phyloP scores from a whole-genome alignment of 1,284 basidiomycete genomes.

The Irpex rosettiformis region DNA sequence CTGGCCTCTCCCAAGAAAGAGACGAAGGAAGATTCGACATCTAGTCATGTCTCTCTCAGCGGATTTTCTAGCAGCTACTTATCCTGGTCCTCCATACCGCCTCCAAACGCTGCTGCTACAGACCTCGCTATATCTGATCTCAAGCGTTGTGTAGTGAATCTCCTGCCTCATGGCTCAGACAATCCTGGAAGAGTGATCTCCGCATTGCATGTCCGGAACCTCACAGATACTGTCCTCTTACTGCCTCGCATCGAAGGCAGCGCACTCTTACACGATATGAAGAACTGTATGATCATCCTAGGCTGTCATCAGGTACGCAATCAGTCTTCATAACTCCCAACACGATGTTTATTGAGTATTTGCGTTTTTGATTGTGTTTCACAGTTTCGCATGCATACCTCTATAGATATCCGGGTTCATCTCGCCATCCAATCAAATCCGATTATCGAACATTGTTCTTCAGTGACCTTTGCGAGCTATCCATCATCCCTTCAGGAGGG shows the following conservation, averaged over 20 bases:
- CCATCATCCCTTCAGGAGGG: constrained; percentile 29
- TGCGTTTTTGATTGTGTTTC: constrained; percentile 2
- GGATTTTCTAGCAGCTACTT: constrained; percentile 21
- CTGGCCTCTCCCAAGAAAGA: background rate
- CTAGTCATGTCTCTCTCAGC: constrained; percentile 17
- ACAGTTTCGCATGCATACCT: constrained; percentile 81
- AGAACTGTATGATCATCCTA: constrained; percentile 57
- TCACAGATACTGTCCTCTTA: constrained; percentile 56
- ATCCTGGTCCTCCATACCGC: constrained; percentile 21
- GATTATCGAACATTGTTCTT: constrained; percentile 68
- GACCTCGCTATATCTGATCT: constrained; percentile 61
- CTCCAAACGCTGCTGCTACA: constrained; percentile 30
- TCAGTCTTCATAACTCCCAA: constrained; percentile 1
- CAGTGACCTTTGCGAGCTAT: constrained; percentile 58
- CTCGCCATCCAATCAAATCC: constrained; percentile 66
- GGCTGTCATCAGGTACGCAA: constrained; percentile 71
- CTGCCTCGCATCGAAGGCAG: constrained; percentile 66
- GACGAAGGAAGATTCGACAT: constrained; percentile 9
- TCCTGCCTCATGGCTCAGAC: constrained; percentile 32
- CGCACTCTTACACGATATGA: constrained; percentile 62
- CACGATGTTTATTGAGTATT: background rate
- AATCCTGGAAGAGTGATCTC: constrained; percentile 33
- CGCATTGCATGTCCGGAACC: constrained; percentile 60
- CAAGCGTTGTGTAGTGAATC: constrained; percentile 63
- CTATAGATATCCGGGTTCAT: constrained; percentile 55